Percentiles rank a stretch among this genome's conserved stretches.
phyloP scores from a whole-genome alignment of 306 rosid species.

The Mimosa bimucronata region DNA sequence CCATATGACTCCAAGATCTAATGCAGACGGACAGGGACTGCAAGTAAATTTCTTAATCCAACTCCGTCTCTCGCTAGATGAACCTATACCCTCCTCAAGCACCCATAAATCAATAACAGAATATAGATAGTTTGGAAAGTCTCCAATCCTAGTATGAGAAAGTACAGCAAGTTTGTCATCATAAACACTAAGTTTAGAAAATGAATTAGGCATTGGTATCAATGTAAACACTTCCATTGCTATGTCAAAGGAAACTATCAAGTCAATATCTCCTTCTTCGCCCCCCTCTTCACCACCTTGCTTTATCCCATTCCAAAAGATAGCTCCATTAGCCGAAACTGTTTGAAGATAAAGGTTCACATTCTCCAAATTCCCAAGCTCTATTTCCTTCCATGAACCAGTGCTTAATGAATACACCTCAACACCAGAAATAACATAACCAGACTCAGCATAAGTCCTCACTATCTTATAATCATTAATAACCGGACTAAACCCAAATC shows the following conservation, averaged over 20 bases:
- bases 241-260: background rate
- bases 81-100: background rate
- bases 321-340: background rate
- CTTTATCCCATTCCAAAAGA: background rate
- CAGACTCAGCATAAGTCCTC: background rate
- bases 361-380: background rate
- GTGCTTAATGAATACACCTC: background rate
- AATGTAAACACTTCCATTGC: background rate
- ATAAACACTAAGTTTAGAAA: background rate
- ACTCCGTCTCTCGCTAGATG: background rate
- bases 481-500: background rate
- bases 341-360: background rate
- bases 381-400: background rate
- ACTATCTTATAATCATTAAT: background rate
- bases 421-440: background rate
- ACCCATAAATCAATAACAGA: background rate
- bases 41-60: too few relatives aligned
- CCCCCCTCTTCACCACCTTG: background rate
- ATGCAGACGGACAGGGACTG: too few relatives aligned
- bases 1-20: too few relatives aligned
- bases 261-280: background rate
- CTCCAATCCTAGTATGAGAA: background rate
- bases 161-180: background rate
- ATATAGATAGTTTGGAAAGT: too few relatives aligned
- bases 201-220: background rate